Evolutionary conservation across 2,329 filamentous ascomycete genomes (phyloP).

Genomic region (Fusarium chuoi): DNA sequence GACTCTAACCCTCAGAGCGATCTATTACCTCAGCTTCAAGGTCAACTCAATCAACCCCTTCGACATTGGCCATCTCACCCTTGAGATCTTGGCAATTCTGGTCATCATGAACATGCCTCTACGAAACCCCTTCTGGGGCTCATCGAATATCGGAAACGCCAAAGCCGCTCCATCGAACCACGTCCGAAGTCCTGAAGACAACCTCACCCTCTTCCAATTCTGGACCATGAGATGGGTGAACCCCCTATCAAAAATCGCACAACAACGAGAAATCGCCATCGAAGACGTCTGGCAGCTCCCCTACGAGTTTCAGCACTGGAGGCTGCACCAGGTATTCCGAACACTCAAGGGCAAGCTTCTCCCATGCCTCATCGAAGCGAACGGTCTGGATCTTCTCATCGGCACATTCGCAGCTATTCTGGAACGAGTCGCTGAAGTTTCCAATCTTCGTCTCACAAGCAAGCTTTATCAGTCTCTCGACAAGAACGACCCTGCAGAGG

Average conservation of each 20-base stretch:
- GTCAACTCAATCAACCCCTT: conserved; percentile 35
- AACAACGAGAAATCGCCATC: conserved; percentile 73
- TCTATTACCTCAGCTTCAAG: conserved; percentile 44
- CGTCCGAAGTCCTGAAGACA: conserved; percentile 81
- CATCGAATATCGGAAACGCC: conserved; percentile 46
- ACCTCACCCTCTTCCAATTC: conserved; percentile 82
- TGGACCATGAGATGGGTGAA: conserved; percentile 86
- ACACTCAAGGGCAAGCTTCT: conserved; percentile 79
- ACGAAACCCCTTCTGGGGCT: conserved; percentile 50
- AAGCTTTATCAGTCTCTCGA: conserved; percentile 51
- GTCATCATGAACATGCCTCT: conserved; percentile 52
- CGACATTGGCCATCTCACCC: conserved; percentile 33
- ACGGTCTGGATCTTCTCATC: conserved; percentile 80
- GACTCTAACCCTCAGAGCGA: conserved; percentile 45
- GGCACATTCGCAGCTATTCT: conserved; percentile 72
- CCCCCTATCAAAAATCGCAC: conserved; percentile 75
- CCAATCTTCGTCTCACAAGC: conserved; percentile 52
- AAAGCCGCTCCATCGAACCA: conserved; percentile 43
- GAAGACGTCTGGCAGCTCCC: conserved; percentile 85
- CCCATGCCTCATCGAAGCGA: conserved; percentile 75
- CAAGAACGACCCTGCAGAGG: conserved; percentile 42
- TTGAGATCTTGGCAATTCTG: conserved; percentile 43
- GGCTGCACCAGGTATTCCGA: conserved; percentile 79
- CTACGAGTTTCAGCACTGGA: conserved; percentile 82
- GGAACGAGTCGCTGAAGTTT: conserved; percentile 51